Evolutionary conservation across 1,284 basidiomycete genomes (phyloP), one percentile per base, ranked within the genome.

Genomic region (Cutaneotrichosporon cyanovorans): DNA sequence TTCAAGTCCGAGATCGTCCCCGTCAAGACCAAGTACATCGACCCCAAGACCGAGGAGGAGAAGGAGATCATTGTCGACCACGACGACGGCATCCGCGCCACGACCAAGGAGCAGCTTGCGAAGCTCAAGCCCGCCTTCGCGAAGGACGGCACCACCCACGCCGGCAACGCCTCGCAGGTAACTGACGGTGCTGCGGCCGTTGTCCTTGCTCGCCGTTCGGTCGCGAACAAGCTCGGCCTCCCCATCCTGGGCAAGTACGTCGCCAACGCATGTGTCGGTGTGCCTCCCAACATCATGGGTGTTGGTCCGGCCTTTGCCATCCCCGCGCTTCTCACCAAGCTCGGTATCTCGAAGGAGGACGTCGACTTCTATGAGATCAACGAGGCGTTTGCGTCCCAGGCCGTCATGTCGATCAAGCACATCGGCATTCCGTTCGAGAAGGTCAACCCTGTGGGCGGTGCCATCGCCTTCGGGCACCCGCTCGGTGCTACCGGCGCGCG

Each of bases 181-280:
- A 91, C 89, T n/a, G 95, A 99, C 64, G 93, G 93, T 53, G 93
- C 93, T 19, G 90, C 92, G 40, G 92, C 92, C 0, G 91, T 97
- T 40, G 74, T 98, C 46, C 82, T 97, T 48, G 79, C 88, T 30
- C 80, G 89, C 51, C 82, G 93, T 47, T 86, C 84, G 22, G 80
- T 84, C 31, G 93, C 93, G 16, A 84, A 86, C 73, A 85, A 84
- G 63, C 83, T 93, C 53, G 85, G 87, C 36, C 78, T 98, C 32
- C 89, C 90, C 38, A 85, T 98, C 64, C 54, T 93, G 48, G 95
- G 88, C 74, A 97, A 97, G 76, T 97, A 82, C 68, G 82, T 92
- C 63, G 78, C 78, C 34, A 81, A 84, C 7, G 76, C 80, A 35
- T 81, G 80, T 19, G 82, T 90, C 31, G 91, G 91, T 67, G 72